phyloP scores from a whole-genome alignment of 768 basidiomycete genomes.

The Tulasnella sp. region DNA sequence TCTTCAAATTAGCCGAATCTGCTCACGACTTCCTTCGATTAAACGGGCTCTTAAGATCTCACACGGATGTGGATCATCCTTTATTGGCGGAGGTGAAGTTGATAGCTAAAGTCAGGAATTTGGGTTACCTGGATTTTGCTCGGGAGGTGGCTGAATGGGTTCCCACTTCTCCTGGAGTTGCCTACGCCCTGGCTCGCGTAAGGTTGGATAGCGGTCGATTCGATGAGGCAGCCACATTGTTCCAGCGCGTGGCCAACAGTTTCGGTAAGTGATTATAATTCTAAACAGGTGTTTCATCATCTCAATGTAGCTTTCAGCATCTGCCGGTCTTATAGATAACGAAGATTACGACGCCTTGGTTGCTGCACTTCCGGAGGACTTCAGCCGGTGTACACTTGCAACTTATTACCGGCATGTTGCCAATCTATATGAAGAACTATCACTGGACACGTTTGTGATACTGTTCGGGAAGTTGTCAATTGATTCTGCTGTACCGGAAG shows the following conservation, averaged over 20 bases:
- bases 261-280: conserved; percentile 43
- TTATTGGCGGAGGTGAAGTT: conserved; percentile 57
- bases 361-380: conserved; percentile 43
- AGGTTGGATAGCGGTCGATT: conserved; percentile 51
- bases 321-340: conserved; percentile 36
- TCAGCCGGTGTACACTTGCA: conserved; percentile 47
- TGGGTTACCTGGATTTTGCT: conserved; percentile 50
- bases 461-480: conserved; percentile 69
- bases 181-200: conserved; percentile 58
- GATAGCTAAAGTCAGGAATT: conserved; percentile 50
- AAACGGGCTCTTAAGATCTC: conserved; percentile 56
- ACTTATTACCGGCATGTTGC: conserved; percentile 68
- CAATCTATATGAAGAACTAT: conserved; percentile 52
- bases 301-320: conserved; percentile 25
- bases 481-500: conserved; percentile 42
- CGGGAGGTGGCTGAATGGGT: conserved; percentile 61
- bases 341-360: conserved; percentile 55
- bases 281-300: not conserved
- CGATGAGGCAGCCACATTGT: conserved; percentile 56
- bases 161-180: conserved; percentile 61
- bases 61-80: conserved; percentile 33
- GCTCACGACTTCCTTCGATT: conserved; percentile 50
- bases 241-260: conserved; percentile 62
- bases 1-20: not conserved
- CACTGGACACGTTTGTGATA: conserved; percentile 47